Evolutionary conservation across 495 filamentous ascomycete genomes (phyloP), one percentile per base, ranked within the genome.

Genomic region (Hypoxylon fuscum): DNA sequence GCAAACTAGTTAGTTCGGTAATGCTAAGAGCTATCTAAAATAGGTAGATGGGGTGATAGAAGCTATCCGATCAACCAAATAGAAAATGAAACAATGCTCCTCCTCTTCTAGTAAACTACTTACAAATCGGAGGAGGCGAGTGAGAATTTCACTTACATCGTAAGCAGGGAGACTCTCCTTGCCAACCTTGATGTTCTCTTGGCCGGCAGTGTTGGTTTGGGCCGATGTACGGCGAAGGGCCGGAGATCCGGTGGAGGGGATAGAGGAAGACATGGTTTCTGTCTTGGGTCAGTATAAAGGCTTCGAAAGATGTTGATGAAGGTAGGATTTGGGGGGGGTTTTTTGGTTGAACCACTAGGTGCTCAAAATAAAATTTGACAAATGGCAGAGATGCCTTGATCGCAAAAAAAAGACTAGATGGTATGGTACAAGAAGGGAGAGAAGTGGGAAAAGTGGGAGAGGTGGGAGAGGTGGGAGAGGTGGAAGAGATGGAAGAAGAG

Each of bases 201-300:
- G 77, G 56, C 75, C 76, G 11, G 74, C 47, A 46, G 56, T 76
- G 55, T 74, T 73, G 55, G 71, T 40, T 18, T 3, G 60, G 18
- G 67, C 57, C 20, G 64, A 62, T 6, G 69, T 62, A 7, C 78
- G 77, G 56, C 79, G 76, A 49, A 74, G 70, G 45, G 62, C 68
- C 22, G 83, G 81, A 40, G 83, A 85, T 32, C 80, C 82, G 21
- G 76, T 78, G 12, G 79, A 62, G 17, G 73, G 76, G 18, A 69
- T 57, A 15, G 72, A 49, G 21, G 71, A 52, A 61, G 83, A 81
- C 83, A 84, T 85, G 44, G 42, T 66, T 66, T 54, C 45, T 45
- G 23, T 64, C 34, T 17, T 21, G 37, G 34, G 47, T 59, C 55
- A 59, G 41, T 59, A 34, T 43, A 17, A 42, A 56, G 25, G n/a